Evolutionary conservation across 2,329 filamentous ascomycete species (phyloP), one percentile per base, ranked within the genome.

Genomic region (Fusarium sp.): DNA sequence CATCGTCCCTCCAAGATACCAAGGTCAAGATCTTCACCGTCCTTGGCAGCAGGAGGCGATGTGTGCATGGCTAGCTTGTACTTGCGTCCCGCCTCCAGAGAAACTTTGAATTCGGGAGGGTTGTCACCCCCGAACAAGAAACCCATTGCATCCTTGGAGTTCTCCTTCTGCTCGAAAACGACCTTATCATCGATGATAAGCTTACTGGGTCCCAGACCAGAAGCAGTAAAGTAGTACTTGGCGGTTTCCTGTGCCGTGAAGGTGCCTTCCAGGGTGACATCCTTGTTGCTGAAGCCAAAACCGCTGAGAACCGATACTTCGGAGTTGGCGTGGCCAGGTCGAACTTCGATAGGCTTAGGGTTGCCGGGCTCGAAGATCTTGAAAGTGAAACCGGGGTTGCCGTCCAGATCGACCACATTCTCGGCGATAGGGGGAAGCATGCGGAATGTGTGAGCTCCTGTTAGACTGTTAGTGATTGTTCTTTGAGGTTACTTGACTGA

Each of bases 61-160:
- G 75, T 78, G 47, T 69, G 65, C 37, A 79, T 52, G 9, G 63
- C 58, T 5, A 79, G 54, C 15, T 77, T 76, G 48, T 79, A 79
- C 31, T 75, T 69, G 36, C 59, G 72, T 17, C 76, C 77, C 5
- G 66, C 74, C 14, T 72, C 55, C 11, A 77, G 57, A 7, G 65
- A 61, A 42, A 76, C 63, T 55, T 77, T 75, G 23, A 76, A 68
- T 60, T 78, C 75, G 5, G 73, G 70, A n/a, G 72, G 71, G 3
- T 73, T 66, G 9, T 70, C 72, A 15, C 72, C 73, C 11, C 72
- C 71, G 52, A 79, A 78, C 0, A 79, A 63, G 57, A 77, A 77
- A 6, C 77, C 76, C 77, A 79, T 79, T 11, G 76, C 71, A 41
- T 79, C 77, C 2, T 58, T 61, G 31, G 71, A 74, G 51, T 75